Base-by-base conservation (phyloP, 2,329 filamentous ascomycete species). In the Aspergillus pseudonomiae region DNA sequence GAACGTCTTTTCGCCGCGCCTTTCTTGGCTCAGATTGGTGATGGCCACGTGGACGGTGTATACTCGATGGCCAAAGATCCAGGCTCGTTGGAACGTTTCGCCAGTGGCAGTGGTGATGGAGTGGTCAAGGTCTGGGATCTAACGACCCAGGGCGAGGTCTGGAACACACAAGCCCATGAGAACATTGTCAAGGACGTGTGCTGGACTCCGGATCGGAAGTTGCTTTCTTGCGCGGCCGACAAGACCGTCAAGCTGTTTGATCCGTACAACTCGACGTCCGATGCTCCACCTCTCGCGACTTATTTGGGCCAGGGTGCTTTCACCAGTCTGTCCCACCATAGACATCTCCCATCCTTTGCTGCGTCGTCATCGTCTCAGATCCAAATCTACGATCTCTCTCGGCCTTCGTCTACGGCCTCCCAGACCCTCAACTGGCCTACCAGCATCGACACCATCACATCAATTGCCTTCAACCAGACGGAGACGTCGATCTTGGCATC, bases 91-190 rank as follows among this genome's bases (percentile, higher is more conserved):
- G 86, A 92, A 70, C 84, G 89, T 62, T 87, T 94, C 70, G 92
- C 93, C 7, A 94, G 91, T 73, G 93, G 92, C 50, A 93, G 90
- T 69, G 94, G 94, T 67, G 95, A 99, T 78, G 94, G 95, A 68
- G 88, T 97, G 11, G 87, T 99, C 63, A 99, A 99, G 80, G 91
- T 95, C 39, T 96, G 93, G 93, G 90, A 96, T 78, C 81, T 95
- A 70, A 86, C 89, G 10, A 89, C 84, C 65, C 83, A 87, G 62
- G 88, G 91, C 32, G 90, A 95, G 75, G 84, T 90, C 55, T 94
- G 91, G 89, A 85, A 91, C 71, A 86, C 86, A 3, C 88, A 91
- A 67, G 94, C 93, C 28, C 96, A 99, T 76, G 92, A 97, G 71
- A 96, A 96, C 70, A 90, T 97, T 52, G 92, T 98, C 70, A 97